Base-by-base conservation (phyloP, 345 rosid genomes). In the Sonneratia caseolaris region DNA sequence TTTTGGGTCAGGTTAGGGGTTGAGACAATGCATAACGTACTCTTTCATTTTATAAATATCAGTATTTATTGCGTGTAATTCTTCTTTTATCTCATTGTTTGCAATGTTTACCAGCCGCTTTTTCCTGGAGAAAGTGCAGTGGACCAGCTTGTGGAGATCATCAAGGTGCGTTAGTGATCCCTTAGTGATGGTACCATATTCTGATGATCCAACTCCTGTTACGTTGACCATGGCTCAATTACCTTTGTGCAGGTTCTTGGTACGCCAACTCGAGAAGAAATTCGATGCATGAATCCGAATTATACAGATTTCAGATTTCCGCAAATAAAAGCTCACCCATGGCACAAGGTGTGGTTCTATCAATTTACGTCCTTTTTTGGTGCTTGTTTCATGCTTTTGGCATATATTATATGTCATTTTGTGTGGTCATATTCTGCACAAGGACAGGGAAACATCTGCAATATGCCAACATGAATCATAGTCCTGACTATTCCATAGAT, bases 241-340 rank as follows among this genome's bases (percentile, higher is more conserved):
- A 47, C 35, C 40, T 68, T 77, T 47, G 76, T 82, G 40, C 77
- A 91, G 97, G 89, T 91, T 84, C 92, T 91, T 24, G 97, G 95
- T 71, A 91, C 97, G 64, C 97, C 97, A 69, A 91, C 95, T 19
- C 86, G 95, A 69, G 95, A 91, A 82, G 97, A 91, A 79, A 85
- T 91, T 76, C 81, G 92, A n/a, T 91, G 97, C 76, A 91, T 91
- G 97, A 91, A 91, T 70, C 97, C 97, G 27, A 86, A 85, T 69
- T 91, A 91, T 79, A 91, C 89, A n/a, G 92, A 91, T 75, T 87
- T 86, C 72, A 89, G 87, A 72, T 91, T 87, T 73, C 95, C 92
- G 4, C 94, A 89, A 71, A 84, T 87, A 72, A 87, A 88, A 82
- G 92, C 92, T 53, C 94, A 87, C 75, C 97, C 97, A 4, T 91